Evolutionary conservation across 352 stramenopile genomes (phyloP).

Genomic region (Thraustochytrium sp.): DNA sequence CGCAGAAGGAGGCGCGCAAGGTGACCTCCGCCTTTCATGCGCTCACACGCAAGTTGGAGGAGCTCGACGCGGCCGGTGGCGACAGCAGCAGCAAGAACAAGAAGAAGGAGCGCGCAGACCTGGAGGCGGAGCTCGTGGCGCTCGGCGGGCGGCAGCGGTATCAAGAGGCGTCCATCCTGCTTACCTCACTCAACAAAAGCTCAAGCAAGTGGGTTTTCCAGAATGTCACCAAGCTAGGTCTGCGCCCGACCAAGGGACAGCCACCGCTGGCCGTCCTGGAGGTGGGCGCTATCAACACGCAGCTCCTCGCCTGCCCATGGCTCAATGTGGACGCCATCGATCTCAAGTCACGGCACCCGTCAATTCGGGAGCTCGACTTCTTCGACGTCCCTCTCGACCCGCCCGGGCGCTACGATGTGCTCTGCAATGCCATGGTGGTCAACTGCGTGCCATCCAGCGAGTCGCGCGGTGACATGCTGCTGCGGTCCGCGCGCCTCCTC

Average conservation of each 20-base stretch:
- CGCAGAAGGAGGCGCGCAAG: conserved; percentile 21
- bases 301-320: background rate
- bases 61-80: background rate
- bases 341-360: background rate
- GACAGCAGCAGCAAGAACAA: background rate
- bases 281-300: conserved; percentile 42
- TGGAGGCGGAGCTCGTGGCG: background rate
- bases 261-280: conserved; percentile 7
- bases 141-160: conserved; percentile 1
- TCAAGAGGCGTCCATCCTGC: conserved; percentile 39
- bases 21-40: conserved; percentile 36
- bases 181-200: conserved; percentile 22
- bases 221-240: conserved; percentile 25
- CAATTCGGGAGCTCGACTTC: conserved; percentile 43
- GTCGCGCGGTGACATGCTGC: conserved; percentile 33
- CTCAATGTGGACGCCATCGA: conserved; percentile 30
- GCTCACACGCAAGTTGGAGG: background rate
- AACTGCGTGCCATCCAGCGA: conserved; percentile 34
- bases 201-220: conserved; percentile 36
- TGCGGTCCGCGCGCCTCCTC: background rate
- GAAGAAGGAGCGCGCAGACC: background rate
- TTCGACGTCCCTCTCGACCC: background rate
- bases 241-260: conserved; percentile 9
- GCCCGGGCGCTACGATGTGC: background rate
- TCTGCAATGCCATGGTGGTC: conserved; percentile 42